These are phyloP conservation scores for Carpinus fangiana DNA, from an alignment of 306 rosid genomes.

Conservation along the genomic window DNA sequence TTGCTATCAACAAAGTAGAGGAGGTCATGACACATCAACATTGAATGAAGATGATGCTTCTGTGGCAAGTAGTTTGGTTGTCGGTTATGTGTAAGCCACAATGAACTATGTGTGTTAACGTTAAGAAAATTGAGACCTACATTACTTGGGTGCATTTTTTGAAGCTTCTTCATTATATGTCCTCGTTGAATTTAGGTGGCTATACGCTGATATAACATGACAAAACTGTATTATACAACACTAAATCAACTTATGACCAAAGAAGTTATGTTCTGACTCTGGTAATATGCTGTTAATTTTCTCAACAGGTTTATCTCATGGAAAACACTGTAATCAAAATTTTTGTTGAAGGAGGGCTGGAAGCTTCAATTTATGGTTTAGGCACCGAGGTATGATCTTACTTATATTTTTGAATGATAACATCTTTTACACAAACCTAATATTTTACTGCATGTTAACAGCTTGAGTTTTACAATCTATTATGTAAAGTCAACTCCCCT, in stretches of 20 bases:
- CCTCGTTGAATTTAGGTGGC: not conserved
- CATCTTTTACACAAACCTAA: constrained; percentile 35
- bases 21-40: not conserved
- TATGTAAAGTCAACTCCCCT: constrained; percentile 63
- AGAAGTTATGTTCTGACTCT: constrained; percentile 23
- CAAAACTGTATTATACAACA: constrained; percentile 14
- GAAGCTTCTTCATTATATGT: not conserved
- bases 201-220: not conserved
- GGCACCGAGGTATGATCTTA: constrained; percentile 80
- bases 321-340: constrained; percentile 65
- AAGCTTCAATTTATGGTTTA: constrained; percentile 75
- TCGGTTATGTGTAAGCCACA: not conserved
- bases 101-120: not conserved
- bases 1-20: not conserved
- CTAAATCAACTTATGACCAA: constrained; percentile 6
- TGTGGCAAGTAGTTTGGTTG: not conserved
- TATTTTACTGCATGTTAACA: constrained; percentile 41
- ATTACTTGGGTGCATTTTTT: not conserved
- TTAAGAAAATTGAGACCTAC: not conserved
- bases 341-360: constrained; percentile 87
- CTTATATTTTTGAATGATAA: constrained; percentile 19
- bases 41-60: not conserved
- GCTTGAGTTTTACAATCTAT: constrained; percentile 75
- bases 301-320: constrained; percentile 76
- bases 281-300: constrained; percentile 26